Evolutionary conservation across 2,329 filamentous ascomycete species (phyloP).

Genomic region (Venturiaceae sp.): DNA sequence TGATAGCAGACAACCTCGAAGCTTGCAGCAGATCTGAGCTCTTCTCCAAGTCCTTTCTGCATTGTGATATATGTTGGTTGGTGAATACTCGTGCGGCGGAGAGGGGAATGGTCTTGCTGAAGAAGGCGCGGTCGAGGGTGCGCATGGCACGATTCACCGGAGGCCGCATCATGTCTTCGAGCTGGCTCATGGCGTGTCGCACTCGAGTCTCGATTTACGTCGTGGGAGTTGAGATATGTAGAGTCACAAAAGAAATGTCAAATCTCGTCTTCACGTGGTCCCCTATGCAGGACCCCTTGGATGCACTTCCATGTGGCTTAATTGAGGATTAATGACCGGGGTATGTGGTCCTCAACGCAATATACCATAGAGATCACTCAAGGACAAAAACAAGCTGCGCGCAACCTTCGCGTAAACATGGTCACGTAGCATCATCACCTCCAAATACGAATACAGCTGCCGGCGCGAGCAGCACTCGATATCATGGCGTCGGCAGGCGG

Average conservation of each 20-base stretch:
- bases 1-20: conserved; percentile 55
- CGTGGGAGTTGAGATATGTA: background rate
- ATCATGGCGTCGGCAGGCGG: conserved; percentile 48
- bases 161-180: conserved; percentile 53
- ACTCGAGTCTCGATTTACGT: background rate
- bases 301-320: background rate
- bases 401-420: background rate
- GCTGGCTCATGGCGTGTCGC: conserved; percentile 24
- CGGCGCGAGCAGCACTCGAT: background rate
- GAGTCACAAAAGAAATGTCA: background rate
- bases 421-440: background rate
- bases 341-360: no score
- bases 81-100: conserved; percentile 72
- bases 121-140: conserved; percentile 73
- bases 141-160: conserved; percentile 72
- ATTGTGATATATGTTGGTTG: conserved; percentile 61
- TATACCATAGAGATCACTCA: background rate
- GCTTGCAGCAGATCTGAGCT: conserved; percentile 56
- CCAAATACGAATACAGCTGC: background rate
- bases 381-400: background rate
- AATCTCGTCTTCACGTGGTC: no score
- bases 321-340: no score
- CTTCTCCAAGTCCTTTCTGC: conserved; percentile 55
- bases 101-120: conserved; percentile 64
- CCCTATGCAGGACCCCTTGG: background rate